phyloP scores from a whole-genome alignment of 177 flowering plant species.

The Telopea speciosissima region DNA sequence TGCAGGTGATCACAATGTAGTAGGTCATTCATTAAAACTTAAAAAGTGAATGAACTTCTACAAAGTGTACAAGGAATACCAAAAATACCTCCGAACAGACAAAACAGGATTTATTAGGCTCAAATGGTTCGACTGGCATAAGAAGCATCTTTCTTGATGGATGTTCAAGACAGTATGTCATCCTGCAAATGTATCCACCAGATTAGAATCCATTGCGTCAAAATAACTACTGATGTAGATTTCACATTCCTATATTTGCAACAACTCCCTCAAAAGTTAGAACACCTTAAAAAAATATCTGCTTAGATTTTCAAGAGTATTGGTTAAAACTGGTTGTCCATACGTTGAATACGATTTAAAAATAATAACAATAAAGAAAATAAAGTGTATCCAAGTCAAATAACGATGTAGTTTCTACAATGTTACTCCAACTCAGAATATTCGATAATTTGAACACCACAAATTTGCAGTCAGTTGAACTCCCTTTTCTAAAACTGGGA shows the following conservation, averaged over 20 bases:
- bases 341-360: background rate
- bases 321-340: background rate
- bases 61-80: background rate
- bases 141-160: slow-evolving; percentile 81
- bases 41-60: background rate
- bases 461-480: too few relatives aligned
- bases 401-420: too few relatives aligned
- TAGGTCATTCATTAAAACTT: background rate
- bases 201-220: background rate
- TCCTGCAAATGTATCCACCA: slow-evolving; percentile 41
- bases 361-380: too few relatives aligned
- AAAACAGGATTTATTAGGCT: slow-evolving; percentile 90
- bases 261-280: background rate
- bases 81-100: slow-evolving; percentile 87
- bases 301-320: background rate
- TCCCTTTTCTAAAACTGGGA: too few relatives aligned
- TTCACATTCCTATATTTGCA: background rate
- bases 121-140: slow-evolving; percentile 96
- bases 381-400: too few relatives aligned
- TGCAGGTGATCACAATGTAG: slow-evolving; percentile 8
- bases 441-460: too few relatives aligned
- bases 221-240: background rate
- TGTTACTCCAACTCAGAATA: too few relatives aligned
- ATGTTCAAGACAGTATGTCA: slow-evolving; percentile 91
- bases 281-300: background rate